Evolutionary conservation across 2,329 filamentous ascomycete genomes (phyloP), one percentile per base, ranked within the genome.

Genomic region (Verticillium longisporum): DNA sequence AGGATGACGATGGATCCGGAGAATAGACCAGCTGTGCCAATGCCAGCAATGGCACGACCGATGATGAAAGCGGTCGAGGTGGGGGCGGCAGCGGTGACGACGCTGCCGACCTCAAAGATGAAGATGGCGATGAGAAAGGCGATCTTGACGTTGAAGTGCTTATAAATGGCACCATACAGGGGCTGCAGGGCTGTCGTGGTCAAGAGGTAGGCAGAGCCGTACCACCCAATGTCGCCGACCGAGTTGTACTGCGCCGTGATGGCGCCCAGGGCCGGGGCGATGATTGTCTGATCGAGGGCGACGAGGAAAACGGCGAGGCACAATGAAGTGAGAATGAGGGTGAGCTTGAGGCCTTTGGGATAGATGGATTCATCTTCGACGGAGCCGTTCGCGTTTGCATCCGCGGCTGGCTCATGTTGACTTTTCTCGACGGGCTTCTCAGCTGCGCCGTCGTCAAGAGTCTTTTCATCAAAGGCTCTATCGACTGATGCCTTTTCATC

Each of bases 141-240:
- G 59, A 67, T 69, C 68, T 82, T 82, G 68, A 82, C 74, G 64
- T 75, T 75, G 71, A 83, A 83, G 59, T 77, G 73, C 68, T 77
- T 78, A 72, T 81, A 83, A 41, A 83, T 66, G 15, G 74, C 77
- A 55, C 80, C 81, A 61, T 80, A 83, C 65, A 79, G 74, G 57
- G 77, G 79, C 68, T 81, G 78, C 55, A 83, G 73, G 13, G 80
- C 77, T 33, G 79, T 79, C 45, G 77, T 78, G 26, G 78, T 80
- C 55, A 83, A 75, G 4, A 82, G 72, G 64, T 82, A 82, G 2
- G 78, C 64, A 11, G 79, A 75, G 64, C 79, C 80, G 69, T 83
- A 82, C 79, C 78, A 87, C 63, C 82, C 79, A 63, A 82, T 80
- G 60, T 82, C 80, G 64, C 75, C 75, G 38, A 79, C 74, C 57